phyloP scores from a whole-genome alignment of 1,284 basidiomycete genomes.

The Sanghuangporus sanghuang region DNA sequence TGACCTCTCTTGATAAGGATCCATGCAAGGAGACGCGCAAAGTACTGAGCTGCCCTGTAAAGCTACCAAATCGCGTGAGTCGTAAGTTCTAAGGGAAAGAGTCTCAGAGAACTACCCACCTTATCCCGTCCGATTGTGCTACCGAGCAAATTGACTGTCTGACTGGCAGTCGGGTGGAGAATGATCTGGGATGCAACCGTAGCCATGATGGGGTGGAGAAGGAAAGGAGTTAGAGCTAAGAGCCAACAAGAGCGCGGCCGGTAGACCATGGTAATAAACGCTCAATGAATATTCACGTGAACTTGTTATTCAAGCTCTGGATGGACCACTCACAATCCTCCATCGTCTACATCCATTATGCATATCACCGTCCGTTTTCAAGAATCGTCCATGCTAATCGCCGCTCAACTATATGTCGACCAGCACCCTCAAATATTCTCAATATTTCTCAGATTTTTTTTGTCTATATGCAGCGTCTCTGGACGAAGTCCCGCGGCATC shows the following conservation, averaged over 20 bases:
- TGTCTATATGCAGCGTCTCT: too few relatives aligned
- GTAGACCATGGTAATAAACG: not conserved
- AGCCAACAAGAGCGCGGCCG: not conserved
- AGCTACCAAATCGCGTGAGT: conserved; percentile 40
- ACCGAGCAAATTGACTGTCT: conserved; percentile 69
- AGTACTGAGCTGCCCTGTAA: conserved; percentile 91
- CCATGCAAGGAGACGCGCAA: conserved; percentile 89
- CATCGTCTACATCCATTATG: not conserved
- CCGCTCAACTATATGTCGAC: too few relatives aligned
- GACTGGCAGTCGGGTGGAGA: conserved; percentile 77
- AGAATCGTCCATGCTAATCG: too few relatives aligned
- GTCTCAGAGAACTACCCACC: conserved; percentile 35
- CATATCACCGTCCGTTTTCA: not conserved
- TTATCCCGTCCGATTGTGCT: conserved; percentile 90
- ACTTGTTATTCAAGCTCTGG: not conserved
- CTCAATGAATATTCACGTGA: not conserved
- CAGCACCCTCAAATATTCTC: too few relatives aligned
- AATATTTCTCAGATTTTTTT: too few relatives aligned
- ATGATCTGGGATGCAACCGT: conserved; percentile 70
- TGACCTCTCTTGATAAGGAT: conserved; percentile 59
- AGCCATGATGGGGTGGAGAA: conserved; percentile 41
- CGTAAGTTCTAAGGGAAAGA: not conserved
- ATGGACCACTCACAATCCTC: not conserved
- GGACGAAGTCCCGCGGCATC: not conserved
- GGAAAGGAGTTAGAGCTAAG: not conserved